Percentiles rank a stretch among this genome's conserved stretches.
phyloP scores from a whole-genome alignment of 2,329 filamentous ascomycete species.

The Alternaria ethzedia region DNA sequence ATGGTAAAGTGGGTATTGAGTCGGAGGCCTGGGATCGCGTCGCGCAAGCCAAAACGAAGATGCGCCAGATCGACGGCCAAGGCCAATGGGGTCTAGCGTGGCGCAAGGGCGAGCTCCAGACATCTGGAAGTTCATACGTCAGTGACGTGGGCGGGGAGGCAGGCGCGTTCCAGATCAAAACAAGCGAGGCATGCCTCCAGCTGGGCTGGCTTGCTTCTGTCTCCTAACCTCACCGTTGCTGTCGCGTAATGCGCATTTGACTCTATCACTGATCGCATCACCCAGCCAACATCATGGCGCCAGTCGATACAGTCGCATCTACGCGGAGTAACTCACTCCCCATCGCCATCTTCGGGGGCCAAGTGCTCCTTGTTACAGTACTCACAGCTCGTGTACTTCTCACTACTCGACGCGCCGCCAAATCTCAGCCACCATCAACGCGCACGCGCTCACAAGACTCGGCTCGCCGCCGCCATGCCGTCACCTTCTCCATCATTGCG shows the following conservation, averaged over 20 bases:
- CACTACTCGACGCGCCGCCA: constrained; percentile 40
- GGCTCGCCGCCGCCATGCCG: constrained; percentile 38
- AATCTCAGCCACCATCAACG: constrained; percentile 41
- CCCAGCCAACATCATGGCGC: constrained; percentile 37
- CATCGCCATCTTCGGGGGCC: constrained; percentile 39
- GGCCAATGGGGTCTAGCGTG: constrained; percentile 14
- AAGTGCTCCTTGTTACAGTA: constrained; percentile 37
- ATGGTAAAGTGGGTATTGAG: constrained; percentile 19
- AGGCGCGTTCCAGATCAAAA: constrained; percentile 35
- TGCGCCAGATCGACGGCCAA: constrained; percentile 27
- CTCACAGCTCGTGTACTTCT: constrained; percentile 39
- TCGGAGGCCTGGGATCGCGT: constrained; percentile 5
- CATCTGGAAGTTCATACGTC: constrained; percentile 10
- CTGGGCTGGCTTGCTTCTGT: constrained; percentile 1
- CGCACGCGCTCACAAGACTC: constrained; percentile 42
- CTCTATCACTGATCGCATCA: constrained; percentile 9
- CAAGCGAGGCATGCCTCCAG: constrained; percentile 19
- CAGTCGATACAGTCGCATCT: constrained; percentile 39
- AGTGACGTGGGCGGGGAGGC: constrained; percentile 35
- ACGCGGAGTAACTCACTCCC: constrained; percentile 43
- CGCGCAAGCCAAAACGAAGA: constrained; percentile 13
- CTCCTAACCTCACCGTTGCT: constrained; percentile 1
- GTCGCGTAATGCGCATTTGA: constrained; percentile 21
- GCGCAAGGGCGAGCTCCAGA: constrained; percentile 12
- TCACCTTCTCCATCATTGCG: constrained; percentile 55